phyloP scores from a whole-genome alignment of 352 stramenopile genomes.

The Phytophthora pseudosyringae region DNA sequence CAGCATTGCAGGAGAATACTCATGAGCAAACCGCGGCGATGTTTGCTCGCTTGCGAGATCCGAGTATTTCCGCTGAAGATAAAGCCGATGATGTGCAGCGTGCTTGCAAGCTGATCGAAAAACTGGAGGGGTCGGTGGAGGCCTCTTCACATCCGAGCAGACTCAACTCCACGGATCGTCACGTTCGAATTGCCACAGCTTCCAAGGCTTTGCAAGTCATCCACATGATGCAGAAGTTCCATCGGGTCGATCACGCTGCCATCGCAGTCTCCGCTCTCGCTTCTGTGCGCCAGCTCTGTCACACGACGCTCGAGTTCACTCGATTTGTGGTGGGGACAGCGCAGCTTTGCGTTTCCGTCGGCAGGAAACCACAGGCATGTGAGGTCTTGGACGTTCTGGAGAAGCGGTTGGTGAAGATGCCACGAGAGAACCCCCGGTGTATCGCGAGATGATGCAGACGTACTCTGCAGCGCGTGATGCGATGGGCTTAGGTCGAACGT shows the following conservation, averaged over 20 bases:
- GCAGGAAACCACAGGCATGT: conserved; percentile 20
- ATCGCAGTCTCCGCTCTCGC: conserved; percentile 6
- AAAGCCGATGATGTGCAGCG: conserved; percentile 14
- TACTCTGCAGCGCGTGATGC: conserved; percentile 17
- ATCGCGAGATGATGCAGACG: conserved; percentile 18
- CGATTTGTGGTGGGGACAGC: conserved; percentile 25
- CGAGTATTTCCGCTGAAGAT: conserved; percentile 2
- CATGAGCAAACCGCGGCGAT: conserved; percentile 9
- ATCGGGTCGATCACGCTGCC: conserved; percentile 26
- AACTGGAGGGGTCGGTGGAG: conserved; percentile 6
- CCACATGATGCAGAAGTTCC: conserved; percentile 39
- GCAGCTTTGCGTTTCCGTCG: conserved; percentile 14
- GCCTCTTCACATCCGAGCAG: conserved; percentile 6
- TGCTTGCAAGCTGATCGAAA: conserved; percentile 14
- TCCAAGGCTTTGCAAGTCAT: conserved; percentile 19
- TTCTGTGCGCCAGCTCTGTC: conserved; percentile 20
- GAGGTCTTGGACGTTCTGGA: conserved; percentile 34
- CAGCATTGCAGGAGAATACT: not conserved
- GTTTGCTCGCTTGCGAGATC: conserved; percentile 22
- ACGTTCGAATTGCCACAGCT: not conserved
- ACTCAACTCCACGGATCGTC: conserved; percentile 11
- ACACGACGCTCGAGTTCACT: conserved; percentile 16
- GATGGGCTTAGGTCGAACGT: conserved; percentile 17
- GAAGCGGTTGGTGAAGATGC: conserved; percentile 29
- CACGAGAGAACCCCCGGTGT: conserved; percentile 7